Evolutionary conservation across 106 monocot genomes (phyloP).

Genomic region (Dactylorhiza incarnata): DNA sequence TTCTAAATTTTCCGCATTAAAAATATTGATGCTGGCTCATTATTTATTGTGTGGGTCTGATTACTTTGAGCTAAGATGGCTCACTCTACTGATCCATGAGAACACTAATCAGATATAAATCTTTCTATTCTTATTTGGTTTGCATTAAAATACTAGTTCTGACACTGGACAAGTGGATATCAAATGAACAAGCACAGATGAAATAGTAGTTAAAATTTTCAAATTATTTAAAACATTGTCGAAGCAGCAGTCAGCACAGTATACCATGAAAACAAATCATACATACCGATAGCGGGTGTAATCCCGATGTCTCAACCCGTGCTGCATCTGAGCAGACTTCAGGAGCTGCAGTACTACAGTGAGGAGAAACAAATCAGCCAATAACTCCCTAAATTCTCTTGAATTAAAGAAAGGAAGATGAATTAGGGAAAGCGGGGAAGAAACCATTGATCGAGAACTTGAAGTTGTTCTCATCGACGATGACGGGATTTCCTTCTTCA

Average conservation of each 20-base stretch:
- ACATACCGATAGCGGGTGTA: conserved; percentile 85
- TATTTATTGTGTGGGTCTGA: too few relatives aligned
- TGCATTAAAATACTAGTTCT: neutral
- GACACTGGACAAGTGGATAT: neutral
- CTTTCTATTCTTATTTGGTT: neutral
- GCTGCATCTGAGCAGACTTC: conserved; percentile 91
- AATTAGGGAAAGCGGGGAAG: neutral
- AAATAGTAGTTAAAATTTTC: neutral
- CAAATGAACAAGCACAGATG: neutral
- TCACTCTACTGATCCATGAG: too few relatives aligned
- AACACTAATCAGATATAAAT: neutral
- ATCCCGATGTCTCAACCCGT: conserved; percentile 80
- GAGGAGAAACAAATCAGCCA: neutral
- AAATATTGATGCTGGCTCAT: too few relatives aligned
- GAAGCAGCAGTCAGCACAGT: neutral
- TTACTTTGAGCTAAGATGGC: too few relatives aligned
- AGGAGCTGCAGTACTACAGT: conserved; percentile 72
- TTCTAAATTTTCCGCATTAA: too few relatives aligned
- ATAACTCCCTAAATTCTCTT: neutral
- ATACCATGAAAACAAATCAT: neutral
- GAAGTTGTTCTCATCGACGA: conserved; percentile 11
- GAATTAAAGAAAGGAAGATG: neutral
- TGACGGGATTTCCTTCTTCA: conserved; percentile 27
- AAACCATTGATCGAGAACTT: conserved; percentile 83
- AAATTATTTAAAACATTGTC: neutral